Conservation (phyloP, 805 yeast species). For the Ogataea trehalophila region DNA sequence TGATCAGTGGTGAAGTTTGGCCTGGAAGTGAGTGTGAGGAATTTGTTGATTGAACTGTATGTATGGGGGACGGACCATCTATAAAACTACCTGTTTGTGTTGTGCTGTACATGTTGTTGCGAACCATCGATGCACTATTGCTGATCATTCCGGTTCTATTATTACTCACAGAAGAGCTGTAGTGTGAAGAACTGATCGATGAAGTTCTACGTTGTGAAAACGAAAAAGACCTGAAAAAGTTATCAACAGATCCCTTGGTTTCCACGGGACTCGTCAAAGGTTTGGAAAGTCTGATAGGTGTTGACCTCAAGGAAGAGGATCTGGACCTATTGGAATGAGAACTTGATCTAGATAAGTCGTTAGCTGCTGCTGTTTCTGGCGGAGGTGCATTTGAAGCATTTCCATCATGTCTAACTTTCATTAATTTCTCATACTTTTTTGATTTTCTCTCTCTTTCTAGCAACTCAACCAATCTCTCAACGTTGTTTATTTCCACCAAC, state of each 20-base stretch:
- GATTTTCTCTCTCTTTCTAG: slow-evolving; percentile 34
- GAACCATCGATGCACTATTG: neutral
- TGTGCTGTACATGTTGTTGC: too few relatives aligned
- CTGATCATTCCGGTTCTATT: neutral
- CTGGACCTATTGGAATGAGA: slow-evolving; percentile 13
- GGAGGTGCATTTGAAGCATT: slow-evolving; percentile 4
- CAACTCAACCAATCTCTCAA: slow-evolving; percentile 43
- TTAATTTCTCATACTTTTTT: slow-evolving; percentile 18
- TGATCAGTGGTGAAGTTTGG: neutral
- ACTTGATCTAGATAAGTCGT: neutral
- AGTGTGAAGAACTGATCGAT: slow-evolving; percentile 12
- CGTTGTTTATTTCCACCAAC: slow-evolving; percentile 48
- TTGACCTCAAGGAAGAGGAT: slow-evolving; percentile 7
- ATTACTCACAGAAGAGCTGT: neutral
- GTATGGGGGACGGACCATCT: neutral
- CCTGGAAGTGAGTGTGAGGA: neutral
- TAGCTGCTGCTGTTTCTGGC: neutral
- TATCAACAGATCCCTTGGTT: slow-evolving; percentile 29
- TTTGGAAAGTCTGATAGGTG: slow-evolving; percentile 31
- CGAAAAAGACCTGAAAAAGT: slow-evolving; percentile 32
- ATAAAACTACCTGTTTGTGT: neutral
- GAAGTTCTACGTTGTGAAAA: slow-evolving; percentile 24
- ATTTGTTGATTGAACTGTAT: neutral
- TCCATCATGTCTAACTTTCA: slow-evolving; percentile 18
- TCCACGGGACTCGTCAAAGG: slow-evolving; percentile 44